phyloP scores from a whole-genome alignment of 768 basidiomycete species.

The Clitopilus hobsonii region DNA sequence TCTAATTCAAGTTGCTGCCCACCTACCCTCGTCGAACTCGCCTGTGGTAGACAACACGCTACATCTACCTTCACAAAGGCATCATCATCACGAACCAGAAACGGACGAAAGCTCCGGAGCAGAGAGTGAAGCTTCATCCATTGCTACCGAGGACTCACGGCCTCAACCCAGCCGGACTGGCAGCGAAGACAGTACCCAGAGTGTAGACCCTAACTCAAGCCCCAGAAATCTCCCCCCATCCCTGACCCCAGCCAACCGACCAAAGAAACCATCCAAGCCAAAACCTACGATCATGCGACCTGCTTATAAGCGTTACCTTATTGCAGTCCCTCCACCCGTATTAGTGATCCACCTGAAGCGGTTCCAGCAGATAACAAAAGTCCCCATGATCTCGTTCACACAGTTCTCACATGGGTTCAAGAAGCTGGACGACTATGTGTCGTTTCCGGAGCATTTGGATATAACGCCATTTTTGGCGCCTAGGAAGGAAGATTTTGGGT shows the following conservation, averaged over 20 bases:
- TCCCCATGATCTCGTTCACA: conserved; percentile 56
- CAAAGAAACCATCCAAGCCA: conserved; percentile 22
- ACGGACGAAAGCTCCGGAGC: conserved; percentile 35
- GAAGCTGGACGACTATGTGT: conserved; percentile 88
- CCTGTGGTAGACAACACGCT: neutral
- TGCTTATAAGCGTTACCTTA: conserved; percentile 93
- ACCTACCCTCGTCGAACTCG: neutral
- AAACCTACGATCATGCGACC: conserved; percentile 74
- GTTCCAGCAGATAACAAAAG: conserved; percentile 81
- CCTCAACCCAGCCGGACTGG: neutral
- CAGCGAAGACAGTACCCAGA: conserved; percentile 10
- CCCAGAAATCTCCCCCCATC: conserved; percentile 5
- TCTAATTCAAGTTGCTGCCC: neutral
- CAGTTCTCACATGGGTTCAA: conserved; percentile 73
- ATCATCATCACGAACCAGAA: conserved; percentile 13
- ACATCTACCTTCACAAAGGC: conserved; percentile 2
- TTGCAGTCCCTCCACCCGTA: conserved; percentile 79
- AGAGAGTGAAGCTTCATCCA: conserved; percentile 35
- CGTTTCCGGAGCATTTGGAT: conserved; percentile 87
- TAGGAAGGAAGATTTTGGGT: conserved; percentile 62
- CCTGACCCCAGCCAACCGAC: neutral
- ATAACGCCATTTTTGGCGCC: conserved; percentile 85
- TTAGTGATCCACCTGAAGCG: conserved; percentile 92
- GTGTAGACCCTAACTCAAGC: too few relatives aligned
- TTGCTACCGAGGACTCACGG: neutral